Percentiles rank a stretch among this genome's conserved stretches.
These are phyloP conservation scores for Cladorrhinum sp. DNA, from an alignment of 2,329 filamentous ascomycete genomes.

Conservation along the genomic window DNA sequence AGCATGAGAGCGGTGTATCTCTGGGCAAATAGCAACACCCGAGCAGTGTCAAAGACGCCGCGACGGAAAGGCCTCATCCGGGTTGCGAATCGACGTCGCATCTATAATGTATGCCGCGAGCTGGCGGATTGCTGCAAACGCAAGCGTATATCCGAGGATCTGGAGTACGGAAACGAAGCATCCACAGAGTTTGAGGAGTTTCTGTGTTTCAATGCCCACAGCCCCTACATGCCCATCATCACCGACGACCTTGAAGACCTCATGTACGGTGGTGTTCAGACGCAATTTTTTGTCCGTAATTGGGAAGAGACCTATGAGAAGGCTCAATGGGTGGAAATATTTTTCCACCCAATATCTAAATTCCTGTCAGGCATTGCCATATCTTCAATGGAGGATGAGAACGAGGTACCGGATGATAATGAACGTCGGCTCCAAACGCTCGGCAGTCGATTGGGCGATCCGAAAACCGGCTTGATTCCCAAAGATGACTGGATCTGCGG, in stretches of 20 bases:
- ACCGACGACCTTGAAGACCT: not conserved
- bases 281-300: not conserved
- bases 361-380: not conserved
- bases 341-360: not conserved
- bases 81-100: not conserved
- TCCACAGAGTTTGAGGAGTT: not conserved
- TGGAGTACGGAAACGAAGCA: not conserved
- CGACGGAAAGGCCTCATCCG: not conserved
- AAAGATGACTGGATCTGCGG: not conserved
- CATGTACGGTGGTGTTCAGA: not conserved
- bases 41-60: not conserved
- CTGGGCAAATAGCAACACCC: not conserved
- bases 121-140: not conserved
- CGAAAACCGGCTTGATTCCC: not conserved
- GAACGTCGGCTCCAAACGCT: not conserved
- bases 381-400: not conserved
- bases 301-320: not conserved
- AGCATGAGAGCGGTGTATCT: not conserved
- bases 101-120: not conserved
- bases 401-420: not conserved
- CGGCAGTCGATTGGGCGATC: not conserved
- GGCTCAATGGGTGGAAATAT: not conserved
- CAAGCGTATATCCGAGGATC: not conserved
- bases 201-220: not conserved
- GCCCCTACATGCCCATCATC: not conserved